Evolutionary conservation across 2,329 filamentous ascomycete species (phyloP).

Genomic region (Leptoxyphium fumago): DNA sequence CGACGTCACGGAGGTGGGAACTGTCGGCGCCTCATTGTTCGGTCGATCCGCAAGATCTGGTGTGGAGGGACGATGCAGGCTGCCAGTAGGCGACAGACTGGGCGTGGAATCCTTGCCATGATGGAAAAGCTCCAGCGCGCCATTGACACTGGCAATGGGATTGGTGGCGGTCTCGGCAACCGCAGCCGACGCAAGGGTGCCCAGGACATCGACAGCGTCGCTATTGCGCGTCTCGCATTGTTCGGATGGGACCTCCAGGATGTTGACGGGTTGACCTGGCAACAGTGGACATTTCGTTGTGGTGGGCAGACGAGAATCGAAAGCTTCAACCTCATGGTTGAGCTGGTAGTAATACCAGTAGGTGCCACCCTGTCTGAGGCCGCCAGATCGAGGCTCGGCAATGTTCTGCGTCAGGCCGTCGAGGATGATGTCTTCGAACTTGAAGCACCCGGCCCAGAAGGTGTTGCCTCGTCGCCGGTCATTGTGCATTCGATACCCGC

Average conservation of each 20-base stretch:
- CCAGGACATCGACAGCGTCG: slow-evolving; percentile 14
- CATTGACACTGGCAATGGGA: slow-evolving; percentile 6
- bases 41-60: not conserved
- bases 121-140: slow-evolving; percentile 5
- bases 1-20: too few species aligned
- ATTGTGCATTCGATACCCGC: slow-evolving; percentile 64
- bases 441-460: slow-evolving; percentile 78
- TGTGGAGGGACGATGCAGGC: not conserved
- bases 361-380: slow-evolving; percentile 78
- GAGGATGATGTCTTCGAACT: slow-evolving; percentile 71
- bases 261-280: slow-evolving; percentile 77
- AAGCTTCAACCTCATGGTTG: slow-evolving; percentile 60
- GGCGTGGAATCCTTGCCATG: slow-evolving; percentile 5
- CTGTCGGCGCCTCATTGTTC: not conserved
- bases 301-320: slow-evolving; percentile 56
- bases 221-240: slow-evolving; percentile 15
- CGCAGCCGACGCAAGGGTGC: slow-evolving; percentile 5
- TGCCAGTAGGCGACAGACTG: slow-evolving; percentile 5
- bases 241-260: slow-evolving; percentile 66
- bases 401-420: slow-evolving; percentile 49
- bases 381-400: slow-evolving; percentile 51
- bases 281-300: slow-evolving; percentile 74
- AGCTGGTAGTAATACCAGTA: slow-evolving; percentile 97
- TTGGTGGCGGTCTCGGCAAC: slow-evolving; percentile 2
- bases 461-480: slow-evolving; percentile 59